Evolutionary conservation across 31 red algal species (phyloP).

Genomic region (Asparagopsis taxiformis): DNA sequence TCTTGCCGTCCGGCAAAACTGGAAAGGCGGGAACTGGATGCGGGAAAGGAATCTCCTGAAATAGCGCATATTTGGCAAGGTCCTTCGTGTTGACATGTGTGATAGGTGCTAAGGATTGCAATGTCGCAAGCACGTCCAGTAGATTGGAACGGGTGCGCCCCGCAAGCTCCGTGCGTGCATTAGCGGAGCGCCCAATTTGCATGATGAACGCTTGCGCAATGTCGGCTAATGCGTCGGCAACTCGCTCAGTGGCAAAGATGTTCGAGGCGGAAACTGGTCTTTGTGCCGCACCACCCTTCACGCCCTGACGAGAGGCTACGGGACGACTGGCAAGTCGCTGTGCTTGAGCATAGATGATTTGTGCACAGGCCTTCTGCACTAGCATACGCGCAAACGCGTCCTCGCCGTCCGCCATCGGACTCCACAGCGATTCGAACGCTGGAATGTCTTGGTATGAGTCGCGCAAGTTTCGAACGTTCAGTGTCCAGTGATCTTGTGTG

Average conservation of each 20-base stretch:
- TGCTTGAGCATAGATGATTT: conserved; percentile 63
- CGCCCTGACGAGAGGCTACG: neutral
- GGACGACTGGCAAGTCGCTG: conserved; percentile 32
- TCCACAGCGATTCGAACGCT: neutral
- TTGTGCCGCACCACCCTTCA: neutral
- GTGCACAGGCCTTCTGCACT: conserved; percentile 42
- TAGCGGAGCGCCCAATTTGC: conserved; percentile 9
- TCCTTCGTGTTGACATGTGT: conserved; percentile 27
- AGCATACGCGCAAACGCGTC: conserved; percentile 42
- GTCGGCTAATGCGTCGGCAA: conserved; percentile 46
- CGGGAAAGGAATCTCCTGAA: conserved; percentile 68
- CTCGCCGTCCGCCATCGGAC: conserved; percentile 26
- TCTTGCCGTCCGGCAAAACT: conserved; percentile 9
- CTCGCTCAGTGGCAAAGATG: conserved; percentile 41
- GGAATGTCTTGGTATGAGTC: neutral
- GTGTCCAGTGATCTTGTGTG: no score
- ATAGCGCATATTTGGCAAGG: conserved; percentile 45
- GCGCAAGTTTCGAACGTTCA: neutral
- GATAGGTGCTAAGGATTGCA: conserved; percentile 21
- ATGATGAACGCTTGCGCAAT: conserved; percentile 44
- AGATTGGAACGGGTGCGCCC: conserved; percentile 29
- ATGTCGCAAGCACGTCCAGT: conserved; percentile 34
- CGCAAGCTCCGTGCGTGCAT: conserved; percentile 14
- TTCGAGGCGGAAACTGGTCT: conserved; percentile 34
- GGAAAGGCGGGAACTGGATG: conserved; percentile 52